Base-by-base conservation (phyloP, 2,329 filamentous ascomycete species). In the Ceratocystis destructans region DNA sequence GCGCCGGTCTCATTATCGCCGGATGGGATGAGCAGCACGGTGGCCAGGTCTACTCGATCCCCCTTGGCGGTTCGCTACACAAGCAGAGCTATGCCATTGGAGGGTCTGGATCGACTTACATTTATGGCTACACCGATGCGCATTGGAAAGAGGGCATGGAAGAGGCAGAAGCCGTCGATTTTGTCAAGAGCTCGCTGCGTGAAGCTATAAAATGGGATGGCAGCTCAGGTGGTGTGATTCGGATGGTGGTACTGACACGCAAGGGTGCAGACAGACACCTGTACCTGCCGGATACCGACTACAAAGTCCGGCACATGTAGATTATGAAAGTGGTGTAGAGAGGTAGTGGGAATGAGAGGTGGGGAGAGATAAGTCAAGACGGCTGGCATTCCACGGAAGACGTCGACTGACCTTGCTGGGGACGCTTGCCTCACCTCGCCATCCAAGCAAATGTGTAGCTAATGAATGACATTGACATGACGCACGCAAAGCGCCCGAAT, bases 131-230 rank as follows among this genome's bases (percentile, higher is more conserved):
- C 82, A 97, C 92, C 75, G 93, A 99, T 75, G 87, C 90, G 67
- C 85, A 99, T 81, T 99, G 94, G 94, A 86, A 82, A 76, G 94
- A 97, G 78, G 85, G 85, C 70, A 97, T 99, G 92, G 90, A 88
- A 64, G 90, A 97, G 80, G 82, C 85, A 66, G 92, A 96, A 69
- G 94, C 94, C 0, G 86, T 99, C 70, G 78, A 86, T 50, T 99
- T 99, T 73, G 94, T 99, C 75, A 96, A 96, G 80, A 88, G 86
- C 61, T 87, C 94, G 41, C 80, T 99, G 74, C 81, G 85, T 73
- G 93, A 99, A 81, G 94, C 94, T 17, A 97, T 99, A 83, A 96
- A 96, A 79, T 99, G 94, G 94, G 94, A 99, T 75, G 94, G 94
- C 70, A 96, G 92, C 80, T 97, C 94, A 2, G 94, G 94, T 71